Percentiles rank a stretch among this genome's conserved stretches.
phyloP scores from a whole-genome alignment of 2,329 filamentous ascomycete genomes.

The Kalaharituber pfeilii region DNA sequence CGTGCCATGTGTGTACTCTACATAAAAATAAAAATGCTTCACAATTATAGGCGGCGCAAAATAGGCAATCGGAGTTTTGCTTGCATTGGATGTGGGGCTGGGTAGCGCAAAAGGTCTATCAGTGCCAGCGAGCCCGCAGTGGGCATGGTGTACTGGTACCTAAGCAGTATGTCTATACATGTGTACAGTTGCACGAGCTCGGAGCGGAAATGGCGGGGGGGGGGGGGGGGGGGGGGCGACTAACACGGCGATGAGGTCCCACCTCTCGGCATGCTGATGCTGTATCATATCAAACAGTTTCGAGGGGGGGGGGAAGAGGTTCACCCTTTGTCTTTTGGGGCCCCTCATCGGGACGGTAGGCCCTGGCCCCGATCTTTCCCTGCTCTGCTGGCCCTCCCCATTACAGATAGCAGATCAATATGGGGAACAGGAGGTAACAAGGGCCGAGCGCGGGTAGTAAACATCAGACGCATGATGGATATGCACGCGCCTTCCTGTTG shows the following conservation, averaged over 20 bases:
- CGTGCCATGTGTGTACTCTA: too few species aligned
- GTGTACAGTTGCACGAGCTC: too few species aligned
- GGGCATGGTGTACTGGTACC: too few species aligned
- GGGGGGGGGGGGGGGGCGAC: neutral
- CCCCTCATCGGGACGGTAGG: neutral
- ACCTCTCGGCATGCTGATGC: neutral
- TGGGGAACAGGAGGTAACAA: neutral
- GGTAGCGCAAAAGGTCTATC: too few species aligned
- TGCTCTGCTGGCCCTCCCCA: neutral
- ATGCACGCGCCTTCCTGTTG: slow-evolving; percentile 18
- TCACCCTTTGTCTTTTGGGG: neutral
- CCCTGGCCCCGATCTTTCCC: neutral
- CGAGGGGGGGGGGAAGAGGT: neutral
- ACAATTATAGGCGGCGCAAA: neutral
- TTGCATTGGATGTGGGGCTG: too few species aligned
- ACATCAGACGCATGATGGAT: slow-evolving; percentile 14
- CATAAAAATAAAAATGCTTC: too few species aligned
- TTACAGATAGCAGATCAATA: slow-evolving; percentile 1
- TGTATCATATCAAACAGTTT: neutral
- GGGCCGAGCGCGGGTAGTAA: slow-evolving; percentile 2
- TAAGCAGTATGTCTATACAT: too few species aligned
- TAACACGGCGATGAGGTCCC: neutral
- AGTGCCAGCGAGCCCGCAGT: too few species aligned
- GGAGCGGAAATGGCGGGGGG: too few species aligned
- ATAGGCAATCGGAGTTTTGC: neutral